Conservation (phyloP, 495 filamentous ascomycete species). For the Penicillium roqueforti region DNA sequence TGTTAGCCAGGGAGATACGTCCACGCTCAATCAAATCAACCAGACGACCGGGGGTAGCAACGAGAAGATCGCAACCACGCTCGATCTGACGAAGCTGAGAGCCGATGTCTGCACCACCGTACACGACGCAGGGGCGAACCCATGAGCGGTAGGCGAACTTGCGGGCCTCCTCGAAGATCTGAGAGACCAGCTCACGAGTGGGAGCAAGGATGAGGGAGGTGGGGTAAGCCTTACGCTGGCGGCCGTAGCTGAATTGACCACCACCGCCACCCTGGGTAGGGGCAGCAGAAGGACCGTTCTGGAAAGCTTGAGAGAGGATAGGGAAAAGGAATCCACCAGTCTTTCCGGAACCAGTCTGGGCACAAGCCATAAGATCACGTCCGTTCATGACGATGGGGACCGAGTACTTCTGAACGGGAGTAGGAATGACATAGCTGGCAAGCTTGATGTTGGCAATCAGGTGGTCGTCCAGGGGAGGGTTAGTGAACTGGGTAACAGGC, state of each 20-base stretch:
- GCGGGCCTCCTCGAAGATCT: conserved; percentile 96
- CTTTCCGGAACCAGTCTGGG: conserved; percentile 98
- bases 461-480: conserved; percentile 91
- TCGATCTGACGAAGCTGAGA: conserved; percentile 96
- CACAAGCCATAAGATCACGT: conserved; percentile 97
- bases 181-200: conserved; percentile 95
- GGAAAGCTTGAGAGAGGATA: conserved; percentile 92
- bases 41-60: conserved; percentile 94
- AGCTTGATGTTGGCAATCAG: conserved; percentile 86
- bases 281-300: conserved; percentile 71
- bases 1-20: conserved; percentile 91
- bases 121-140: conserved; percentile 97
- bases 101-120: conserved; percentile 97
- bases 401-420: conserved; percentile 96
- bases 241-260: conserved; percentile 62
- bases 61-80: conserved; percentile 94
- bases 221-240: conserved; percentile 90
- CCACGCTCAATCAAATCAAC: conserved; percentile 98
- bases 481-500: conserved; percentile 81
- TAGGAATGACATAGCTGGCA: conserved; percentile 89
- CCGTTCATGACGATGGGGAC: conserved; percentile 96
- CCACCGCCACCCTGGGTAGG: conserved; percentile 48
- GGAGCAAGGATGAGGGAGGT: conserved; percentile 94
- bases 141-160: conserved; percentile 99
- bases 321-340: conserved; percentile 99